Percentiles rank a stretch among this genome's conserved stretches.
phyloP scores from a whole-genome alignment of 768 basidiomycete species.

The Infundibulicybe gibba region DNA sequence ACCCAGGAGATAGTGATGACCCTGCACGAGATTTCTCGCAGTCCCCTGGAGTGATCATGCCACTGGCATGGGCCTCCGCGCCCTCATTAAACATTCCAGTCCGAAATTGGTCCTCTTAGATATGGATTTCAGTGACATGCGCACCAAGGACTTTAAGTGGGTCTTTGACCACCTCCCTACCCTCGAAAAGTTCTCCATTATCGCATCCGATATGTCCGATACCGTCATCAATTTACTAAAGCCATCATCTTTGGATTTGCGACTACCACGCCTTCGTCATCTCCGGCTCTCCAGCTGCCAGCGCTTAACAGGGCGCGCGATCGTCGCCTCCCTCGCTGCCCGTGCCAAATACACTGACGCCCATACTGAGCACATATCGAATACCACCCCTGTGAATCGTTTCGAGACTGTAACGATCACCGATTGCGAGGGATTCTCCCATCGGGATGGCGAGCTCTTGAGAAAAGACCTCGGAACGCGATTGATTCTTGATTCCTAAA shows the following conservation, averaged over 20 bases:
- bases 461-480: no score
- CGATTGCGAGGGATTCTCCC: no score
- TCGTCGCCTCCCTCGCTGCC: conserved; percentile 48
- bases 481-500: no score
- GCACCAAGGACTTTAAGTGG: conserved; percentile 76
- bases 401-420: no score
- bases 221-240: conserved; percentile 59
- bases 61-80: conserved; percentile 77
- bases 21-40: conserved; percentile 73
- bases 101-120: conserved; percentile 65
- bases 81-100: conserved; percentile 52
- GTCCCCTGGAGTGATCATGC: conserved; percentile 76
- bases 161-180: conserved; percentile 52
- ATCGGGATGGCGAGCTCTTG: no score
- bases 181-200: conserved; percentile 67
- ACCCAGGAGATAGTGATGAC: conserved; percentile 72
- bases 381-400: no score
- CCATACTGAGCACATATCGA: no score
- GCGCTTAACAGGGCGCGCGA: conserved; percentile 52
- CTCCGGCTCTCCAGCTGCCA: conserved; percentile 62
- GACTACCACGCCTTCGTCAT: conserved; percentile 51
- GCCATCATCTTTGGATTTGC: conserved; percentile 34
- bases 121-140: conserved; percentile 83
- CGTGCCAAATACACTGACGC: conserved; percentile 41
- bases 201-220: conserved; percentile 81